Conservation (phyloP, 208 protist genomes). For the Leishmania braziliensis region DNA sequence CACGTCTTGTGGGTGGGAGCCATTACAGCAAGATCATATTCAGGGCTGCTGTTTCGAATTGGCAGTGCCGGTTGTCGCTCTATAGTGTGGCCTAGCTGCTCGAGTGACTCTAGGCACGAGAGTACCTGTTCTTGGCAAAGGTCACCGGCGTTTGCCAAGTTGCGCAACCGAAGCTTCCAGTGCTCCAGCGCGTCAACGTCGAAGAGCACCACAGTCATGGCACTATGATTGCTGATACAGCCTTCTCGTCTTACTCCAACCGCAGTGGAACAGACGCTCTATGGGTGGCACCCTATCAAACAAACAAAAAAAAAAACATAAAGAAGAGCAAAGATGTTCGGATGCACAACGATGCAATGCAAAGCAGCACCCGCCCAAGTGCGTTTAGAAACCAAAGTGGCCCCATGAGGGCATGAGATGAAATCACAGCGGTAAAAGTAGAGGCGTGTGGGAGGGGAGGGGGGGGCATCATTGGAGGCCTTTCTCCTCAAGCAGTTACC, state of each 20-base stretch:
- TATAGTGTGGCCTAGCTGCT: neutral
- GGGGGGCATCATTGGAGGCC: neutral
- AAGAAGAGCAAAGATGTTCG: neutral
- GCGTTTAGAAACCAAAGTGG: neutral
- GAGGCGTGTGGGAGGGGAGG: neutral
- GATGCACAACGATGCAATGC: neutral
- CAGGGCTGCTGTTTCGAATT: neutral
- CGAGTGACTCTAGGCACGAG: constrained; percentile 2
- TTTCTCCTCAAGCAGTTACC: neutral
- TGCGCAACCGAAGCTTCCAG: constrained; percentile 5
- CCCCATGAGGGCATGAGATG: neutral
- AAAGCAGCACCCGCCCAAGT: neutral
- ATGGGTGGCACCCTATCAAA: neutral
- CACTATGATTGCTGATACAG: neutral
- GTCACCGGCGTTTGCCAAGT: neutral
- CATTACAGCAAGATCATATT: neutral
- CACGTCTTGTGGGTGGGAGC: neutral
- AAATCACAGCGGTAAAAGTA: neutral
- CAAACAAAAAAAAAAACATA: neutral
- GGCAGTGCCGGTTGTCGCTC: neutral
- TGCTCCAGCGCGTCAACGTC: neutral
- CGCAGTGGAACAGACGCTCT: neutral
- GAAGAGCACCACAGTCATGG: constrained; percentile 8
- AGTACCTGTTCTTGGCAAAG: neutral
- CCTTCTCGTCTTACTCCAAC: neutral